Percentiles rank a stretch among this genome's conserved stretches.
Conservation (phyloP, 106 monocot species). For the Dioscorea zingiberensis region DNA sequence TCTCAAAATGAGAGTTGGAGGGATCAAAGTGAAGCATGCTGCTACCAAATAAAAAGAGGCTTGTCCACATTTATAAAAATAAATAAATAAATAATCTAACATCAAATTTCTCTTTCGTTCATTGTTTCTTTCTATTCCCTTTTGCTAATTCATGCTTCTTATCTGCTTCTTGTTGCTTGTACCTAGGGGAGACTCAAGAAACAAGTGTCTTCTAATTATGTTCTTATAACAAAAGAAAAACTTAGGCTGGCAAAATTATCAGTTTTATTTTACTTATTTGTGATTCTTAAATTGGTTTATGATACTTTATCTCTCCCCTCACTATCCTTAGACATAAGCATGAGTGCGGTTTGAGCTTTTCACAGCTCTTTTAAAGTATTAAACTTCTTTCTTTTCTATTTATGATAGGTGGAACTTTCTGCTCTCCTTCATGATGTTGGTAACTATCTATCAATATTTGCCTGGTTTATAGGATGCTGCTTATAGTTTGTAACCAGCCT, state of each 20-base stretch:
- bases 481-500: background rate
- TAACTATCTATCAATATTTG: conserved; percentile 16
- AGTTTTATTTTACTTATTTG: background rate
- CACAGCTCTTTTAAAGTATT: background rate
- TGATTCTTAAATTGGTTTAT: background rate
- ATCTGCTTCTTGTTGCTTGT: no score
- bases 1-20: no score
- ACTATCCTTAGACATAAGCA: no score
- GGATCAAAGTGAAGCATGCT: no score
- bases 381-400: background rate
- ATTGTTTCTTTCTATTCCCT: no score
- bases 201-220: no score
- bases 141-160: no score
- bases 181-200: no score
- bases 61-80: no score
- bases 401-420: conserved; percentile 72
- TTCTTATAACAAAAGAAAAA: background rate
- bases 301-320: background rate
- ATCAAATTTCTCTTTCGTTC: no score
- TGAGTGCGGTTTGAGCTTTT: background rate
- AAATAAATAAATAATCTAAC: no score
- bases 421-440: conserved; percentile 96
- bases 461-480: background rate
- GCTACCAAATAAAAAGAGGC: no score
- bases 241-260: background rate